Conservation (phyloP, 148 eudicot species). For the Rhododendron griersonianum region DNA sequence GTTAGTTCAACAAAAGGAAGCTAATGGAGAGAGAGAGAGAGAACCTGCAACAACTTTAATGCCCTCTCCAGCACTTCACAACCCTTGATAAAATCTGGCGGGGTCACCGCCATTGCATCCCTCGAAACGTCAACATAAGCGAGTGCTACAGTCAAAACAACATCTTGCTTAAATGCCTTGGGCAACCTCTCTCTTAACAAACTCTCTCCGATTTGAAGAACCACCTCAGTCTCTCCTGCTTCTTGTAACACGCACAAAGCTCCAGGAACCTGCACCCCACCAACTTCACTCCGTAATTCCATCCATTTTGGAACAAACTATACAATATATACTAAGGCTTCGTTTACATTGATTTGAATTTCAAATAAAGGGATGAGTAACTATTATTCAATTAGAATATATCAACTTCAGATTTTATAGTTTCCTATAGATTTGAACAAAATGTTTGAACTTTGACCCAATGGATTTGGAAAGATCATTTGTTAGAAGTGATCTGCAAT, state of each 20-base stretch:
- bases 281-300: constrained; percentile 3
- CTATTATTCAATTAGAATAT: neutral
- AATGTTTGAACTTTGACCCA: neutral
- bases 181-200: constrained; percentile 84
- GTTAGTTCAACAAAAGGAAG: neutral
- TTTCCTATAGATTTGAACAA: neutral
- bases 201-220: constrained; percentile 77
- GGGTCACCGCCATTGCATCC: constrained; percentile 77
- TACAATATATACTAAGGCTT: neutral
- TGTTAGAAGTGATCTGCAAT: neutral
- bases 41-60: constrained; percentile 78
- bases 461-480: neutral
- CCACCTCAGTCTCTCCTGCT: constrained; percentile 80
- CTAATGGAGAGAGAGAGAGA: neutral
- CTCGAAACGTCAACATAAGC: constrained; percentile 91
- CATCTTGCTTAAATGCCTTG: constrained; percentile 91
- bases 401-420: neutral
- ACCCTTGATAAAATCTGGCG: constrained; percentile 85
- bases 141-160: constrained; percentile 83
- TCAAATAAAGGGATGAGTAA: neutral
- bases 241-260: constrained; percentile 94
- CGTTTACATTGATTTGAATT: neutral
- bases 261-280: constrained; percentile 76
- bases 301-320: neutral
- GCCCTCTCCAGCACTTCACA: constrained; percentile 89